phyloP scores from a whole-genome alignment of 2,329 filamentous ascomycete genomes.

The Alternaria postmessia region DNA sequence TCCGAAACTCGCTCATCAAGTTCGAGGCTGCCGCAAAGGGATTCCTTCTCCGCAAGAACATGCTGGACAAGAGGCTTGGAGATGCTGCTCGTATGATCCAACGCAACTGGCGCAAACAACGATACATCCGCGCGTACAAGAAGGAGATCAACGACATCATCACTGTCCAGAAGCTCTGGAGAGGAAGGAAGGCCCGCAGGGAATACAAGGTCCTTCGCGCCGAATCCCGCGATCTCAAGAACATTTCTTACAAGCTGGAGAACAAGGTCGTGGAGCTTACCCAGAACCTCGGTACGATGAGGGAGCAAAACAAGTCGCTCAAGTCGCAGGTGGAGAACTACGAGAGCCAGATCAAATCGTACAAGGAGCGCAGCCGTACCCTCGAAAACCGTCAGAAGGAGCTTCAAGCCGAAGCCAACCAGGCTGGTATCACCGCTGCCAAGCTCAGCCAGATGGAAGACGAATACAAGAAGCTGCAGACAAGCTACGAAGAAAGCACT shows the following conservation, averaged over 20 bases:
- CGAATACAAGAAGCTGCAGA: constrained; percentile 91
- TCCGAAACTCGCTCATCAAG: constrained; percentile 83
- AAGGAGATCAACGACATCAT: constrained; percentile 89
- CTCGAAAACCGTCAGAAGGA: constrained; percentile 92
- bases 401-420: constrained; percentile 94
- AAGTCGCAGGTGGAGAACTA: constrained; percentile 92
- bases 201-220: constrained; percentile 92
- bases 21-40: constrained; percentile 93
- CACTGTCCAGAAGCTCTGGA: constrained; percentile 91
- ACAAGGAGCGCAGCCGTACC: constrained; percentile 90
- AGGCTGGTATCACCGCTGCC: constrained; percentile 93
- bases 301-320: constrained; percentile 91
- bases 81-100: constrained; percentile 93
- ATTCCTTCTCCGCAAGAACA: constrained; percentile 86
- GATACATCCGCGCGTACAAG: constrained; percentile 81
- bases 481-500: constrained; percentile 87
- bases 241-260: constrained; percentile 99
- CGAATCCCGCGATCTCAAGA: constrained; percentile 97
- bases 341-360: constrained; percentile 93
- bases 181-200: constrained; percentile 80
- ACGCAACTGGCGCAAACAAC: constrained; percentile 83
- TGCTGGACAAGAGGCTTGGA: constrained; percentile 91
- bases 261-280: constrained; percentile 99
- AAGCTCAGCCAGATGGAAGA: constrained; percentile 90
- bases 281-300: constrained; percentile 89